These are phyloP conservation scores for Sporisorium iseilematis-ciliati DNA, from an alignment of 1,284 basidiomycete genomes.

Conservation along the genomic window DNA sequence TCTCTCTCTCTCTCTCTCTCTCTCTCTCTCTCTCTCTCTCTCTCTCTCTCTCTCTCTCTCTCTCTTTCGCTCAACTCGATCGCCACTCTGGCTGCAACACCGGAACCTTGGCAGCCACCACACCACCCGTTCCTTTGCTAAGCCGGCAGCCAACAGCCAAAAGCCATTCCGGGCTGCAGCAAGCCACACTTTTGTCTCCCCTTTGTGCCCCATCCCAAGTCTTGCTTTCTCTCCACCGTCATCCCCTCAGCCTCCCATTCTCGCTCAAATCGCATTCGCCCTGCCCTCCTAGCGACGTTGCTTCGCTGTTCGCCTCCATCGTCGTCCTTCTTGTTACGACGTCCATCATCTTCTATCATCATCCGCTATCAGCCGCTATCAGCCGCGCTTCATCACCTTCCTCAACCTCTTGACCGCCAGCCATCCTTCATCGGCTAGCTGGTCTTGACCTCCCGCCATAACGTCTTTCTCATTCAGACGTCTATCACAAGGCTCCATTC, in stretches of 20 bases:
- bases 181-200: constrained; percentile 9
- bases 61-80: background rate
- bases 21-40: background rate
- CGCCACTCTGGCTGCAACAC: background rate
- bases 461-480: constrained; percentile 8
- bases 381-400: constrained; percentile 9
- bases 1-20: no score
- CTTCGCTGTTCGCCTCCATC: constrained; percentile 19
- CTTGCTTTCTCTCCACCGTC: constrained; percentile 11
- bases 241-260: background rate
- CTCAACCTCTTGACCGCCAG: constrained; percentile 1
- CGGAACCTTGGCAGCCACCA: background rate
- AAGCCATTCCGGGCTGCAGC: background rate
- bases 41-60: background rate
- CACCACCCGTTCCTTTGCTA: constrained; percentile 1
- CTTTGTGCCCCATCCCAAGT: background rate
- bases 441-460: background rate
- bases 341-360: background rate
- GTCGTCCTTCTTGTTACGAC: constrained; percentile 29
- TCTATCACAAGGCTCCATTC: constrained; percentile 36
- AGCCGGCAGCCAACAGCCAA: constrained; percentile 1
- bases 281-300: constrained; percentile 25
- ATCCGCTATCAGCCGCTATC: background rate
- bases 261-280: background rate
- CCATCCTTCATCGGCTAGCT: background rate